Conservation (phyloP, 306 rosid genomes). For the Luffa acutangula region DNA sequence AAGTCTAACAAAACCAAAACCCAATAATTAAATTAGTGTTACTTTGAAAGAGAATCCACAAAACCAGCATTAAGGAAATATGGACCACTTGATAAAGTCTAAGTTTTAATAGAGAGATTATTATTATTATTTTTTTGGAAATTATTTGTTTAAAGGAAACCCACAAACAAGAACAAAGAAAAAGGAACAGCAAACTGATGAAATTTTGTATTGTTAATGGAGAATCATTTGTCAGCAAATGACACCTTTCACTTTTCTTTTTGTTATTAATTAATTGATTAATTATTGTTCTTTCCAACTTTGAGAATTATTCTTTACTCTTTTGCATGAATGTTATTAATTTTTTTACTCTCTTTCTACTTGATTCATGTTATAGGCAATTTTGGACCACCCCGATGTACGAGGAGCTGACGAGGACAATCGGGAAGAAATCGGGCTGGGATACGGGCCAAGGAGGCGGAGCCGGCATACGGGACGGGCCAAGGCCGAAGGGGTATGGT, state of each 20-base stretch:
- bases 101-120: not conserved
- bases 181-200: not conserved
- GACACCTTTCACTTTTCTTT: not conserved
- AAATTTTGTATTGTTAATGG: not conserved
- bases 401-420: too few relatives aligned
- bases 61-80: conserved; percentile 26
- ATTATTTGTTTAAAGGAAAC: not conserved
- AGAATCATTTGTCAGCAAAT: conserved; percentile 6
- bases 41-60: conserved; percentile 23
- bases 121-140: not conserved
- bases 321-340: not conserved
- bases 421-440: too few relatives aligned
- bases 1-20: conserved; percentile 16
- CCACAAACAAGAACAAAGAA: conserved; percentile 1
- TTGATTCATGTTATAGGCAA: too few relatives aligned
- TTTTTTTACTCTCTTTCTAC: too few relatives aligned
- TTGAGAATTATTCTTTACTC: not conserved
- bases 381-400: too few relatives aligned
- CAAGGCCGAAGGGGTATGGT: too few relatives aligned
- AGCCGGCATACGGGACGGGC: too few relatives aligned
- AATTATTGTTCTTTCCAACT: not conserved
- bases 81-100: conserved; percentile 27
- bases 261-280: not conserved
- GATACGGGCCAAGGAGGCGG: too few relatives aligned
- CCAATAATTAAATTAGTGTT: conserved; percentile 5